A percentile compares a stretch with the other conserved stretches of the same genome.
These are phyloP conservation scores for Colletotrichum sp. DNA, from an alignment of 2,329 filamentous ascomycete genomes.

Conservation along the genomic window DNA sequence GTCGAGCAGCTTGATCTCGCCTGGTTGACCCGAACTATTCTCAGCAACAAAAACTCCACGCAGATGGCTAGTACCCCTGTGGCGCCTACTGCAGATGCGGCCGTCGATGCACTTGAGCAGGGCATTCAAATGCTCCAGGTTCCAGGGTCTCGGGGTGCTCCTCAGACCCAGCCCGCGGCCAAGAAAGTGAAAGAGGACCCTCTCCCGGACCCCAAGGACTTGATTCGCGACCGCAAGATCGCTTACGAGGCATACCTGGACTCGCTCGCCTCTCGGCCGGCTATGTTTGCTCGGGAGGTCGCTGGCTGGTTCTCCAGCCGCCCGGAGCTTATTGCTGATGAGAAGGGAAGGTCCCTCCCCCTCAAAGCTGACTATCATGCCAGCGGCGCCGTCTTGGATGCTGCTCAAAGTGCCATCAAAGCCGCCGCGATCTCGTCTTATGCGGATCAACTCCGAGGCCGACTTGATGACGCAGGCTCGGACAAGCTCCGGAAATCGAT, in stretches of 20 bases:
- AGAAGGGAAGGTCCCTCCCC: conserved; percentile 44
- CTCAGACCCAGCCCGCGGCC: neutral
- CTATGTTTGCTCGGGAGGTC: conserved; percentile 36
- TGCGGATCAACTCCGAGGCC: conserved; percentile 38
- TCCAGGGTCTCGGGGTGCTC: neutral
- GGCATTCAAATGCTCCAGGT: conserved; percentile 25
- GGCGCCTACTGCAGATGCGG: conserved; percentile 30
- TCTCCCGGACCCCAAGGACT: conserved; percentile 33
- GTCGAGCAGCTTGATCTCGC: no score
- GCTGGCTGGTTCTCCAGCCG: conserved; percentile 42
- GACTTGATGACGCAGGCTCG: conserved; percentile 27
- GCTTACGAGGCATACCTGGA: conserved; percentile 37
- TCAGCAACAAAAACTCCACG: no score
- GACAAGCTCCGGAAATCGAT: conserved; percentile 35
- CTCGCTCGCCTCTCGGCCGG: conserved; percentile 37
- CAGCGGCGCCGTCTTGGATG: conserved; percentile 46
- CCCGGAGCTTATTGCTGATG: conserved; percentile 48
- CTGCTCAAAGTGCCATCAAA: conserved; percentile 39
- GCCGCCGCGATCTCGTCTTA: conserved; percentile 45
- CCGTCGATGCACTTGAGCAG: conserved; percentile 32
- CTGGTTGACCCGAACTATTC: neutral
- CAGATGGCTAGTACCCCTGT: conserved; percentile 29
- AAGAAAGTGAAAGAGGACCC: conserved; percentile 28
- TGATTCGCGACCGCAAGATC: conserved; percentile 36
- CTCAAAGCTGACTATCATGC: conserved; percentile 46